Conservation (phyloP, 202 grass and related monocot genomes). For the Carex arenaria region DNA sequence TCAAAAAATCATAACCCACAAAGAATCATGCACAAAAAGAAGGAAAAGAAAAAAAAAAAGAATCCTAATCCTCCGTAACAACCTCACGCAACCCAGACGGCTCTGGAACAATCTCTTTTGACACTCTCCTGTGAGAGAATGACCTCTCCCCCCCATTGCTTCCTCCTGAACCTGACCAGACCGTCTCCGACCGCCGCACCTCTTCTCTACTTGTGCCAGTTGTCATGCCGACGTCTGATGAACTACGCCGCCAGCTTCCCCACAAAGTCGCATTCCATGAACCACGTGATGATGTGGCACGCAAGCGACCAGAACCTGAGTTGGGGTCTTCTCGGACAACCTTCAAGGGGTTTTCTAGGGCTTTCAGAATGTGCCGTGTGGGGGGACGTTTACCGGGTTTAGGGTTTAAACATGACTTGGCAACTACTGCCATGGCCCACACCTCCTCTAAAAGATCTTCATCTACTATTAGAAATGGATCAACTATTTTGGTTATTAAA, state of each 20-base stretch:
- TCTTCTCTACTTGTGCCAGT: conserved; percentile 54
- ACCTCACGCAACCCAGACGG: conserved; percentile 66
- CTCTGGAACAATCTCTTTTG: conserved; percentile 81
- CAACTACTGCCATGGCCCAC: conserved; percentile 94
- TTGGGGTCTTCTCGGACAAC: conserved; percentile 84
- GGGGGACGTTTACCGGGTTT: conserved; percentile 68
- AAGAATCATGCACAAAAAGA: conserved; percentile 24
- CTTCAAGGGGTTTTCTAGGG: conserved; percentile 90
- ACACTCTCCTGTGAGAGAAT: conserved; percentile 67
- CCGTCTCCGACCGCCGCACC: conserved; percentile 61
- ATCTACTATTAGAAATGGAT: conserved; percentile 81
- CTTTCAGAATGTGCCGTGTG: conserved; percentile 81
- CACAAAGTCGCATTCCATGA: conserved; percentile 94
- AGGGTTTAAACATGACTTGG: conserved; percentile 95
- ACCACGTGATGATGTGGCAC: conserved; percentile 84
- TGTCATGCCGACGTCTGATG: conserved; percentile 47
- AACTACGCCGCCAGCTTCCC: conserved; percentile 85
- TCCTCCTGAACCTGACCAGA: conserved; percentile 56
- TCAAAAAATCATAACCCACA: conserved; percentile 19
- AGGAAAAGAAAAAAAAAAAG: conserved; percentile 18
- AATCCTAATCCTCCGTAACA: conserved; percentile 44
- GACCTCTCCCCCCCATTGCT: conserved; percentile 79
- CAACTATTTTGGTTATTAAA: conserved; percentile 83
- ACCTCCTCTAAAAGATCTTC: conserved; percentile 99
- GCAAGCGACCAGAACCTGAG: conserved; percentile 60